Evolutionary conservation across 495 filamentous ascomycete species (phyloP).

Genomic region (Aspergillus campestris): DNA sequence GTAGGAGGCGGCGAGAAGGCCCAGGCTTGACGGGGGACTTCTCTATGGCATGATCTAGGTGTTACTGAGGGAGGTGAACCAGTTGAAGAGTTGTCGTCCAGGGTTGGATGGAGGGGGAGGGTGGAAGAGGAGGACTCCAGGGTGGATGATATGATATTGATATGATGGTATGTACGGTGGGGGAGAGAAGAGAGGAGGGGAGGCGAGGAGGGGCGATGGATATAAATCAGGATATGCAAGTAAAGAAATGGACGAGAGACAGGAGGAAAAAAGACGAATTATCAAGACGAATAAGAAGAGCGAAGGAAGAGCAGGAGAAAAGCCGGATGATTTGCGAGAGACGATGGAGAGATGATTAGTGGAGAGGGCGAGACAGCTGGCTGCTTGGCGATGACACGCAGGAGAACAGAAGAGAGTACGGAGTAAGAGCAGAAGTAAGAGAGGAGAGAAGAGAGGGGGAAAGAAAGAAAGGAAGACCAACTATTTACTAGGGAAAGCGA

Average conservation of each 20-base stretch:
- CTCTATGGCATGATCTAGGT: constrained; percentile 23
- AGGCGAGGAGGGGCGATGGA: neutral
- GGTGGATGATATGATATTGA: neutral
- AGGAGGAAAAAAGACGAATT: too few relatives aligned
- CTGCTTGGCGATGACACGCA: too few relatives aligned
- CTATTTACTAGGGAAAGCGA: neutral
- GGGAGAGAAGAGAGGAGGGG: neutral
- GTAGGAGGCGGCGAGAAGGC: constrained; percentile 20
- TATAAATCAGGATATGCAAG: neutral
- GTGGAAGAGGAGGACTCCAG: neutral
- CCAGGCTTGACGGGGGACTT: constrained; percentile 10
- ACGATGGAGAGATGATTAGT: neutral
- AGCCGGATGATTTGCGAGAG: too few relatives aligned
- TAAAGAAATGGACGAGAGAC: too few relatives aligned
- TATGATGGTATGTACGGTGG: neutral
- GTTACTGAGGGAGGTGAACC: constrained; percentile 6
- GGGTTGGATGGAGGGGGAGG: neutral
- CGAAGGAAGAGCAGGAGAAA: too few relatives aligned
- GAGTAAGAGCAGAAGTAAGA: neutral
- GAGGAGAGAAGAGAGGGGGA: neutral
- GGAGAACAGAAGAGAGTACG: neutral
- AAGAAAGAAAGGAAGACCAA: neutral
- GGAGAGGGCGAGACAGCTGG: too few relatives aligned
- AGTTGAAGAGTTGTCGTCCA: constrained; percentile 6
- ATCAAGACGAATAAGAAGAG: too few relatives aligned